Evolutionary conservation across 1,284 basidiomycete genomes (phyloP), one percentile per base, ranked within the genome.

Genomic region (Serendipita sp.): DNA sequence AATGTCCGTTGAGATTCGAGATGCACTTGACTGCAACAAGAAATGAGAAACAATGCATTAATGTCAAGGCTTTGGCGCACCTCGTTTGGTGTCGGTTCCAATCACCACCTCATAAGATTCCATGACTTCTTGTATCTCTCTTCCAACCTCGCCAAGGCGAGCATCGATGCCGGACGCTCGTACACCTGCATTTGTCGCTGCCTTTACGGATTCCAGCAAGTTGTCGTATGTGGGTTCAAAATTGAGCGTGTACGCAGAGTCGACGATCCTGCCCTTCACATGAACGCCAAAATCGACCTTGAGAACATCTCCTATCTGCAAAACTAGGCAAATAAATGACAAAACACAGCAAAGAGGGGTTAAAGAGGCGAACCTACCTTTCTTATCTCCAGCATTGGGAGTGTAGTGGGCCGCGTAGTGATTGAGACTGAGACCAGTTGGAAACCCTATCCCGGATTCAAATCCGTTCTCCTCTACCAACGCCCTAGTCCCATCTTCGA

Each of bases 201-300:
- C 95, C 71, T 86, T 87, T 64, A 96, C 95, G 17, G 94, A 94
- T 69, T 89, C 88, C 10, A 99, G 72, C 15, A 99, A 77, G 65
- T 86, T 88, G 70, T 97, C 85, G 71, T 95, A 98, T 12, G 87
- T 91, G 38, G 86, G 91, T 66, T 95, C 93, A 70, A 87, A 99
- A 67, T 74, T 79, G 15, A 62, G 22, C 32, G 41, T 45, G 74
- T 99, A 99, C 1, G 95, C 95, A 42, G 93, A 97, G 74, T 99
- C 95, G 60, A 88, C 73, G 65, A 99, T 99, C 50, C 92, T 81
- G 15, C 95, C 96, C 69, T 89, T 88, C 50, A 98, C 93, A 67
- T 99, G 96, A 1, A 99, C 92, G 64, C 95, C 95, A 71, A 99
- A 85, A 73, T 99, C 96, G 61, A 99, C 91, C 76, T 99, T 99